Percentiles rank a stretch among this genome's conserved stretches.
Conservation (phyloP, 805 yeast species). For the Starmerella tilneyi region DNA sequence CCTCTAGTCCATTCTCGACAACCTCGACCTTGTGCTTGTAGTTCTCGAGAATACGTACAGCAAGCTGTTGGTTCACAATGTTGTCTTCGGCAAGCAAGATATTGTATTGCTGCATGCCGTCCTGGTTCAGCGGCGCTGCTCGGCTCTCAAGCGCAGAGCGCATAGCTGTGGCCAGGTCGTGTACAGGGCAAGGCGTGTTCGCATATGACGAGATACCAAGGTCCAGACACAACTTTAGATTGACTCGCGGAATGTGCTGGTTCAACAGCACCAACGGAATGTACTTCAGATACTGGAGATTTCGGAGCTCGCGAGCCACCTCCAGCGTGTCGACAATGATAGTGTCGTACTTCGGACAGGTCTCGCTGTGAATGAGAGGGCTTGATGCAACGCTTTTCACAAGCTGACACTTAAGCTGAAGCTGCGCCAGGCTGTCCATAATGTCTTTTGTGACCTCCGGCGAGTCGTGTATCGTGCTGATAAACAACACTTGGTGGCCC, state of each 20-base stretch:
- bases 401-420: slow-evolving; percentile 54
- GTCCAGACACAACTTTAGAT: slow-evolving; percentile 72
- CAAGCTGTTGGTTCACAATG: slow-evolving; percentile 75
- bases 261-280: slow-evolving; percentile 73
- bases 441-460: slow-evolving; percentile 43
- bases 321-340: slow-evolving; percentile 74
- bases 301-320: slow-evolving; percentile 57
- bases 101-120: slow-evolving; percentile 63
- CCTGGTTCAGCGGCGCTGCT: slow-evolving; percentile 67
- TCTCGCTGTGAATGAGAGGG: slow-evolving; percentile 33
- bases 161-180: slow-evolving; percentile 71
- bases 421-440: slow-evolving; percentile 39
- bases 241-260: slow-evolving; percentile 64
- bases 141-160: slow-evolving; percentile 79
- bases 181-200: slow-evolving; percentile 73
- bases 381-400: slow-evolving; percentile 48
- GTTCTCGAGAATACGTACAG: slow-evolving; percentile 73
- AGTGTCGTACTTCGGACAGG: slow-evolving; percentile 52
- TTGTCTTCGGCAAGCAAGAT: slow-evolving; percentile 80
- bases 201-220: slow-evolving; percentile 82
- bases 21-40: slow-evolving; percentile 77
- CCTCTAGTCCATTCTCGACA: slow-evolving; percentile 78
- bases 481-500: slow-evolving; percentile 57
- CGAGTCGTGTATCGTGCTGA: slow-evolving; percentile 51
- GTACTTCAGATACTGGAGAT: slow-evolving; percentile 67